Evolutionary conservation across 352 stramenopile genomes (phyloP), one percentile per base, ranked within the genome.

Genomic region (Phytophthora pluvialis): DNA sequence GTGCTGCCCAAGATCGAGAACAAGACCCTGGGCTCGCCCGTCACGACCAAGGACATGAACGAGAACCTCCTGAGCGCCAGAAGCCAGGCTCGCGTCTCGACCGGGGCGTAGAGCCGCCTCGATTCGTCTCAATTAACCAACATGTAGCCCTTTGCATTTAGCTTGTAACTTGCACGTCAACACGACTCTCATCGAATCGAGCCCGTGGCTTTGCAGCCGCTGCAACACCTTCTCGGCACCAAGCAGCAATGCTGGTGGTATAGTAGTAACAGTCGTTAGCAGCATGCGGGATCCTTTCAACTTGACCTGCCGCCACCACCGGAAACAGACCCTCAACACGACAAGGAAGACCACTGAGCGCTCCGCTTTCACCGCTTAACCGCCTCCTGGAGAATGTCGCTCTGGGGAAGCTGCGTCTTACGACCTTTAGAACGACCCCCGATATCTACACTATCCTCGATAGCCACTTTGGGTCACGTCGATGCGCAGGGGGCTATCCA

Each of bases 1-100:
- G 68, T 85, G n/a, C 61, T 76, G 58, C 76, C 76, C 31, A 70
- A 69, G n/a, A 60, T 85, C 36, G 54, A 70, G 63, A 70, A 70
- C 29, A 70, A 63, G 42, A 70, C 68, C 0, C 64, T 71, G 12
- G 68, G 59, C 5, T 70, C 64, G 3, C 48, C 53, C 31, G 50
- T 64, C n/a, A 70, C 32, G 11, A 48, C 55, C 21, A 78, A 78
- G 44, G 58, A 70, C 32, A 75, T 78, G 66, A 69, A 52, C 21
- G 60, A 73, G 33, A 78, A 62, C 26, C 54, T 78, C 26, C 51
- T 78, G 15, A 78, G 70, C 18, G 18, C 28, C 1, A 48, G 56
- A 35, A 71, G 61, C 26, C 52, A 70, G 18, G 42, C 48, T 10
- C 51, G 49, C 32, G 25, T 43, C 18, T 38, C 50, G 5, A 45